Percentiles rank a stretch among this genome's conserved stretches.
phyloP scores from a whole-genome alignment of 2,329 filamentous ascomycete species.

The Aspergillus japonicus region DNA sequence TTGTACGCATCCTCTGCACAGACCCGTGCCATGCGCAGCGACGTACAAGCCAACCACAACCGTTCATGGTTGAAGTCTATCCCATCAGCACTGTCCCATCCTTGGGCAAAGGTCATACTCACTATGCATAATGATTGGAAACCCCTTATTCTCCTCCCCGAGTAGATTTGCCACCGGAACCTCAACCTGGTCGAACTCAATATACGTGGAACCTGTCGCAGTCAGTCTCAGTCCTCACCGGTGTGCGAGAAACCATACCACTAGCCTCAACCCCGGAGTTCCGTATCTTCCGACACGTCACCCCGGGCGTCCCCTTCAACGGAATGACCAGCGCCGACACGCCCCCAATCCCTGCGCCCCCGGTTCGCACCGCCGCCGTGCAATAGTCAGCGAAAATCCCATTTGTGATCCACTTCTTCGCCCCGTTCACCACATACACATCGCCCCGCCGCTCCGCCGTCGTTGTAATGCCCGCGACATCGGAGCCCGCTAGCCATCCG shows the following conservation, averaged over 20 bases:
- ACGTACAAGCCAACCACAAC: constrained; percentile 63
- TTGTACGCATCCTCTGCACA: constrained; percentile 60
- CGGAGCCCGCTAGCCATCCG: constrained; percentile 56
- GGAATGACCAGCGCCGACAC: constrained; percentile 69
- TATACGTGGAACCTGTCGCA: constrained; percentile 70
- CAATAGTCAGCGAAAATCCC: constrained; percentile 68
- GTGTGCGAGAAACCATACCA: constrained; percentile 38
- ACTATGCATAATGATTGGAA: constrained; percentile 65
- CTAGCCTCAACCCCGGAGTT: constrained; percentile 68
- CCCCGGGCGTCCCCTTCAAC: constrained; percentile 64
- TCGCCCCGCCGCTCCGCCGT: constrained; percentile 62
- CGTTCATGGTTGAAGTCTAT: constrained; percentile 80
- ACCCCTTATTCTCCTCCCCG: constrained; percentile 67
- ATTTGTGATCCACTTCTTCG: constrained; percentile 77
- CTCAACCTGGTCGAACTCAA: constrained; percentile 72
- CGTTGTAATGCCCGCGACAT: constrained; percentile 71
- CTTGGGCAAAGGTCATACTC: no score
- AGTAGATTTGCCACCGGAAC: constrained; percentile 70
- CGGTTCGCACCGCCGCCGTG: constrained; percentile 72
- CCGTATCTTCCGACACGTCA: constrained; percentile 37
- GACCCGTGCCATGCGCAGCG: constrained; percentile 62
- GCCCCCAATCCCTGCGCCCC: constrained; percentile 61
- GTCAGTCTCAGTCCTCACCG: constrained; percentile 36
- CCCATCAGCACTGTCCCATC: no score
- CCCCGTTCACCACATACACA: constrained; percentile 71